A percentile compares a stretch with the other conserved stretches of the same genome.
Evolutionary conservation across 345 rosid genomes (phyloP).

Genomic region (Citrus mangshanensis): DNA sequence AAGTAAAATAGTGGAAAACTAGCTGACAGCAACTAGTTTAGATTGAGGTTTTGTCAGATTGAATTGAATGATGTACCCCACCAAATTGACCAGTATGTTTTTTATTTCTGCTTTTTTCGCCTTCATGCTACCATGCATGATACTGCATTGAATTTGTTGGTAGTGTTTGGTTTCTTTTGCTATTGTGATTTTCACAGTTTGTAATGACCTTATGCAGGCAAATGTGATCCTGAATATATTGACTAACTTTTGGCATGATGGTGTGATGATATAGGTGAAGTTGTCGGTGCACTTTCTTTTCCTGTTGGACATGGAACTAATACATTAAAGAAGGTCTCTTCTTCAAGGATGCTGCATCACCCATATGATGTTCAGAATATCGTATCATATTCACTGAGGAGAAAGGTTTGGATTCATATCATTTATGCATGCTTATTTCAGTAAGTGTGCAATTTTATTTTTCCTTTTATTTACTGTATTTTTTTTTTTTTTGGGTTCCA

Average conservation of each 20-base stretch:
- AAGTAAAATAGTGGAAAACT: neutral
- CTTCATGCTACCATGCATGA: neutral
- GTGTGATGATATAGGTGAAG: conserved; percentile 73
- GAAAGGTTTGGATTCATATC: conserved; percentile 44
- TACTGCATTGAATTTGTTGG: neutral
- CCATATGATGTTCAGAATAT: conserved; percentile 48
- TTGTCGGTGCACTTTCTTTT: conserved; percentile 83
- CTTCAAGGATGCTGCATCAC: conserved; percentile 70
- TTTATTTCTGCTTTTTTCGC: neutral
- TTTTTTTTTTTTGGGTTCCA: neutral
- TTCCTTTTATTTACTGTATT: neutral
- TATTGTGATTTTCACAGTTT: neutral
- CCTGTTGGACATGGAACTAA: conserved; percentile 68
- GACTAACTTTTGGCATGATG: neutral
- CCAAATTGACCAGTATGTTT: neutral
- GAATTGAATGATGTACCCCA: neutral
- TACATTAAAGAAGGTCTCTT: conserved; percentile 67
- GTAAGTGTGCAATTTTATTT: neutral
- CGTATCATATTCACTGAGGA: conserved; percentile 56
- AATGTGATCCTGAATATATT: neutral
- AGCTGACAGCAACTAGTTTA: neutral
- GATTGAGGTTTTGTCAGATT: neutral
- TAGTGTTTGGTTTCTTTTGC: neutral
- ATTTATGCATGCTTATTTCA: neutral
- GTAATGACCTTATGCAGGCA: neutral